These are phyloP conservation scores for Pythium rhizo-oryzae DNA, from an alignment of 352 stramenopile genomes.

Conservation along the genomic window DNA sequence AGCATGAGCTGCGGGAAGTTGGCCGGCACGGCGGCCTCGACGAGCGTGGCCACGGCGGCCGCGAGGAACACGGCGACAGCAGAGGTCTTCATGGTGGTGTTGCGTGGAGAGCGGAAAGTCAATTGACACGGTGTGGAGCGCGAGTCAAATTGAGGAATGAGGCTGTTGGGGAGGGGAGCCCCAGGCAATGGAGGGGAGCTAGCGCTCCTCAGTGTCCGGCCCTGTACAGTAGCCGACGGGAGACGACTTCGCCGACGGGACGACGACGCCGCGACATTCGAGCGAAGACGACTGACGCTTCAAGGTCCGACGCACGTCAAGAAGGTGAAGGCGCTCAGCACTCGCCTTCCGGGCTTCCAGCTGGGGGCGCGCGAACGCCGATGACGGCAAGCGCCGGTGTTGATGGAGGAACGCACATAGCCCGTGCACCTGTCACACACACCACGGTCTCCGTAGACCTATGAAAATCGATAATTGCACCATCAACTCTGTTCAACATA, in stretches of 20 bases:
- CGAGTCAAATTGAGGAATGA: constrained; percentile 5
- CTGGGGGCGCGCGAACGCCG: not conserved
- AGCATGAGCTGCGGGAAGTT: constrained; percentile 40
- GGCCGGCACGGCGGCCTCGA: constrained; percentile 20
- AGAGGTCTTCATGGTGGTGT: constrained; percentile 7
- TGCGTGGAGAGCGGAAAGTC: not conserved
- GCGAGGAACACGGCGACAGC: constrained; percentile 6
- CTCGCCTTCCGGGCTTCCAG: not conserved
- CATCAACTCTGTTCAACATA: not conserved
- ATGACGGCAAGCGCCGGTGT: not conserved
- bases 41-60: not conserved
- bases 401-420: not conserved
- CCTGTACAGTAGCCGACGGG: too few relatives aligned
- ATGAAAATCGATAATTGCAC: not conserved
- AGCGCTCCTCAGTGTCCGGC: too few relatives aligned
- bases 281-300: not conserved
- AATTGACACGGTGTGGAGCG: not conserved
- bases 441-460: not conserved
- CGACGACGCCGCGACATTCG: not conserved
- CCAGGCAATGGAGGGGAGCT: not conserved
- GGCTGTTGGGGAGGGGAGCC: not conserved
- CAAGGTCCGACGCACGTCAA: not conserved
- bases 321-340: not conserved
- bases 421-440: not conserved
- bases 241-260: not conserved